Evolutionary conservation across 805 yeast species (phyloP), one percentile per base, ranked within the genome.

Genomic region (Kodamaea jinghongensis): DNA sequence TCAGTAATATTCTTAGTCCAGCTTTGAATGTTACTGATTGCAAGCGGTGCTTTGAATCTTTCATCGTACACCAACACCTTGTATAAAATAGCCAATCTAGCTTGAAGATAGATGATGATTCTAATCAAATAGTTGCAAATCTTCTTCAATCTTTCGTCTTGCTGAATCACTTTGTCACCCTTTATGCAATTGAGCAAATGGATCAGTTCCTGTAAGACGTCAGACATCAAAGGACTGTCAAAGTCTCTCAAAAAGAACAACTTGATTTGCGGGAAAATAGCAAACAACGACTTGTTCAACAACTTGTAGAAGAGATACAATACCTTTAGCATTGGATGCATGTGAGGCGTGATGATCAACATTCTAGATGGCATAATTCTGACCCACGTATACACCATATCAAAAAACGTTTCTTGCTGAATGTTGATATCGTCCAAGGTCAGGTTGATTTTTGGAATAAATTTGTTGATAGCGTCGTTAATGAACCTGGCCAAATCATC

Each of bases 151-250:
- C 28, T n/a, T 20, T 28, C 27, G 23, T 38, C 33, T 28, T 17
- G 41, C 13, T 32, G 36, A 11, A 38, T 32, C 4, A 38, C 11
- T 7, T 17, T 23, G 16, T 38, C 41, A 5, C 12, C n/a, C 3
- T 14, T 13, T 7, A 38, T 28, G 29, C 41, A 38, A 11, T 15
- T 31, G 15, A 38, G 25, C 29, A 32, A 25, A 17, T 32, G 31
- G 20, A 8, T 27, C 27, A 14, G 17, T 12, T 38, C 41, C 16
- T 32, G 36, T 36, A 56, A 61, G 4, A 66, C 63, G 36, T 67
- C 71, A 31, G 61, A 43, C 65, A 65, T 65, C 38, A 67, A 53
- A 2, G 73, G 71, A 37, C 60, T 52, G 43, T 65, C 71, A 43
- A 67, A 67, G 48, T 67, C 73, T 17, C 71, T 43, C 8, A 67